These are phyloP conservation scores for Penicillium sp. DNA, from an alignment of 2,329 filamentous ascomycete species.

Conservation along the genomic window DNA sequence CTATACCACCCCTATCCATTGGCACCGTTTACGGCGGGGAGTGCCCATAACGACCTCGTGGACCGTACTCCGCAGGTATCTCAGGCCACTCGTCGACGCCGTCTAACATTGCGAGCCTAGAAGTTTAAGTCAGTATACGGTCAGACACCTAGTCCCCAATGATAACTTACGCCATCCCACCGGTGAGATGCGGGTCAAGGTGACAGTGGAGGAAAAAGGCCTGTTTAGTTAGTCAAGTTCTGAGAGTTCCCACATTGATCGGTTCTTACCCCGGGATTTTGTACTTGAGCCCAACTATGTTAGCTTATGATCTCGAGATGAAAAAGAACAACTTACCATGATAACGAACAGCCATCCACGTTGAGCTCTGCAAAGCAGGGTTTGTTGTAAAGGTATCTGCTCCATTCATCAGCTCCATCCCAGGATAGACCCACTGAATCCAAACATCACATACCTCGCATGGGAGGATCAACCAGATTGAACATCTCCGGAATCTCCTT, in stretches of 20 bases:
- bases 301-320: not conserved
- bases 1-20: not conserved
- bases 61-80: slow-evolving; percentile 1
- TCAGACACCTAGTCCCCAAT: not conserved
- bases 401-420: not conserved
- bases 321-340: not conserved
- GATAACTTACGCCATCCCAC: slow-evolving; percentile 7
- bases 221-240: not conserved
- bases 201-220: slow-evolving; percentile 9
- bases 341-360: slow-evolving; percentile 8
- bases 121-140: not conserved
- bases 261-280: slow-evolving; percentile 3
- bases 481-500: slow-evolving; percentile 2
- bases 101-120: not conserved
- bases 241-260: not conserved
- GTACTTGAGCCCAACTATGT: not conserved
- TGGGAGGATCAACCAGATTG: slow-evolving; percentile 4
- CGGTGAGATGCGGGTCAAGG: slow-evolving; percentile 5
- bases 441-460: slow-evolving; percentile 1
- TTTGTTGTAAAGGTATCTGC: slow-evolving; percentile 4
- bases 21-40: not conserved
- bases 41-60: not conserved
- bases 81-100: slow-evolving; percentile 1
- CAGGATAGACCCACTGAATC: not conserved
- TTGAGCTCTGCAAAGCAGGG: not conserved